Evolutionary conservation across 2,329 filamentous ascomycete species (phyloP).

Genomic region (Sclerotinia borealis): DNA sequence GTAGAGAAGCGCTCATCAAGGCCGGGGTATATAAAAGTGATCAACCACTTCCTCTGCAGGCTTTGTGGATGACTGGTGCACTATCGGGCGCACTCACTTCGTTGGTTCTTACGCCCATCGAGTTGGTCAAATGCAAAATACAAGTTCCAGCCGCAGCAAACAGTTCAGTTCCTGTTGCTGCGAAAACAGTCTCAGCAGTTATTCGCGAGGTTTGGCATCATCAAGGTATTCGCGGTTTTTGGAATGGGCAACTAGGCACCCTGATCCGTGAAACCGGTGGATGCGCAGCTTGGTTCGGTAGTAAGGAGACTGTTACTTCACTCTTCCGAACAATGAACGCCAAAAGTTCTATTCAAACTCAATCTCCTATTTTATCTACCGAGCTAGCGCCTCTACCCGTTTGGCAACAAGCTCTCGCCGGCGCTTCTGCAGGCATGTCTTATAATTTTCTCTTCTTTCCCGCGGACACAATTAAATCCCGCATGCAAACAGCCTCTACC

Average conservation of each 20-base stretch:
- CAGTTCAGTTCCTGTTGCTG: conserved; percentile 38
- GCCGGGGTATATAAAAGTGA: conserved; percentile 44
- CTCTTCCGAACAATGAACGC: conserved; percentile 38
- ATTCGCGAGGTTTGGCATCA: conserved; percentile 75
- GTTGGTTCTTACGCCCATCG: conserved; percentile 85
- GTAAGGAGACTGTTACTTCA: conserved; percentile 71
- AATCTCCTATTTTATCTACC: not conserved
- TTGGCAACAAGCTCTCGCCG: conserved; percentile 82
- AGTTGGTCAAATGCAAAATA: conserved; percentile 97
- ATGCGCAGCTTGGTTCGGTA: conserved; percentile 90
- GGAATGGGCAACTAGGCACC: conserved; percentile 91
- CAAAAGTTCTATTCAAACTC: conserved; percentile 26
- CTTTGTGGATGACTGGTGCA: conserved; percentile 74
- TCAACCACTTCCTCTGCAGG: conserved; percentile 63
- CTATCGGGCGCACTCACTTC: conserved; percentile 86
- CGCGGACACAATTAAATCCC: conserved; percentile 93
- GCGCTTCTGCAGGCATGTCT: conserved; percentile 80
- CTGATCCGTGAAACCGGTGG: conserved; percentile 91
- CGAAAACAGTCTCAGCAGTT: conserved; percentile 61
- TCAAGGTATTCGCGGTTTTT: conserved; percentile 81
- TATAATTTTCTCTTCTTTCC: conserved; percentile 99
- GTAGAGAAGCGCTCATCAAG: conserved; percentile 59
- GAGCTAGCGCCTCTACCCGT: conserved; percentile 58
- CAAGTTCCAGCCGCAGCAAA: conserved; percentile 58
- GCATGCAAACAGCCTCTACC: conserved; percentile 86